These are phyloP conservation scores for Solanum dulcamara DNA, from an alignment of 257 asterid genomes.

Conservation along the genomic window DNA sequence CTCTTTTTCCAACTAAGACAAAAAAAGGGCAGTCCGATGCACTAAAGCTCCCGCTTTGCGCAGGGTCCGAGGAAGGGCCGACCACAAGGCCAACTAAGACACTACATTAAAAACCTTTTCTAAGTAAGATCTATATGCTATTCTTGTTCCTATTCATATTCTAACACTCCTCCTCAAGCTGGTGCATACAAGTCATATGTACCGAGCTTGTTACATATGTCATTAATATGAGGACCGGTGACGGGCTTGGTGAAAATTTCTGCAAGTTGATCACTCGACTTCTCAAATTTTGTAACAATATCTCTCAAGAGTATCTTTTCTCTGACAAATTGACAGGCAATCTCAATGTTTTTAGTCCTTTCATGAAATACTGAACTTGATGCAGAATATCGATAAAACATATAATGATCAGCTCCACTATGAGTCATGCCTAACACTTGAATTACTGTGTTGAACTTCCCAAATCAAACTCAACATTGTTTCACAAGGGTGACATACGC, in stretches of 20 bases:
- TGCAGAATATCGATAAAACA: neutral
- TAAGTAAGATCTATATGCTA: neutral
- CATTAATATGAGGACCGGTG: neutral
- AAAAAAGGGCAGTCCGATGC: no score
- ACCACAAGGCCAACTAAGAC: neutral
- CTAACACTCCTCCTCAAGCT: neutral
- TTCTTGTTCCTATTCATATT: neutral
- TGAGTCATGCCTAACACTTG: neutral
- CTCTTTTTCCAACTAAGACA: neutral
- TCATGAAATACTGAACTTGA: neutral
- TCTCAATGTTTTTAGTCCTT: neutral
- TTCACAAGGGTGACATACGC: neutral
- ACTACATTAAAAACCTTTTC: neutral
- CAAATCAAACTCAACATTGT: neutral
- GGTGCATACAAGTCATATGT: neutral
- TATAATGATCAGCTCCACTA: neutral
- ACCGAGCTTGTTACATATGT: neutral
- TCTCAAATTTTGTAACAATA: neutral
- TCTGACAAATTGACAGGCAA: neutral
- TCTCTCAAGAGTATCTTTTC: neutral
- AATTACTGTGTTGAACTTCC: neutral
- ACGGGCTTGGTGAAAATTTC: neutral
- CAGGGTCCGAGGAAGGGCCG: no score
- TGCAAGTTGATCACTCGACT: neutral
- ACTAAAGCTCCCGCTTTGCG: no score